Base-by-base conservation (phyloP, 2,329 filamentous ascomycete genomes). In the Neonectria hederae region DNA sequence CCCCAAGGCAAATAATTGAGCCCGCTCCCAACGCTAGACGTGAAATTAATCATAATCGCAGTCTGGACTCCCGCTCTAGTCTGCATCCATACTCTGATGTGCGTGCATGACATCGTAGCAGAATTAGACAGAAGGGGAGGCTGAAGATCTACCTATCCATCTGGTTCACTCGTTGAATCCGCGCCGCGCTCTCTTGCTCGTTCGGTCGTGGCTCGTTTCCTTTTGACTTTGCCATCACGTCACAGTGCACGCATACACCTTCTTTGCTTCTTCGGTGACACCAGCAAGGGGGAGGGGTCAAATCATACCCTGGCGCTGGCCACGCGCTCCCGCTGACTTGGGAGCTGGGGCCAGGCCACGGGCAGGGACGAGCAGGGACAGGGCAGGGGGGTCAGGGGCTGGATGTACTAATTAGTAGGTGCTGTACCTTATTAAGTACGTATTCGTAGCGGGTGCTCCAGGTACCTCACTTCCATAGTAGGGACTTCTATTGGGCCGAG, bases 1-100 rank as follows among this genome's bases (percentile, higher is more conserved):
- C 38, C 38, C 57, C 48, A 40, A 59, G 57, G 57, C 57, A 51
- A 59, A 42, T 51, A 53, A 59, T 54, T 59, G 48, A 59, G 57
- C 57, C 57, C 57, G 57, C 57, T 51, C 49, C 42, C 57, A 40
- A 54, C 57, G 57, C 57, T 59, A 59, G 49, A 45, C 26, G 42
- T 42, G 21, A 59, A 59, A 59, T 59, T 59, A 59, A 49, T 52
- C 56, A 46, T 11, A 21, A 49, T 58, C 54, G 40, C 38, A 59
- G 56, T 43, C 48, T 54, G 38, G 49, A 59, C 57, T 53, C 30
- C 49, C n/a, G 48, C 49, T 53, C 49, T 59, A 59, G 57, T 32
- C 57, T 59, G 38, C 49, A 40, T 54, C 40, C 57, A 59, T 53
- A 26, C 45, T 14, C 45, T n/a, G 45, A 38, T 38, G 45, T 9